Evolutionary conservation across 2,329 filamentous ascomycete genomes (phyloP).

Genomic region (Tolypocladium capitatum): DNA sequence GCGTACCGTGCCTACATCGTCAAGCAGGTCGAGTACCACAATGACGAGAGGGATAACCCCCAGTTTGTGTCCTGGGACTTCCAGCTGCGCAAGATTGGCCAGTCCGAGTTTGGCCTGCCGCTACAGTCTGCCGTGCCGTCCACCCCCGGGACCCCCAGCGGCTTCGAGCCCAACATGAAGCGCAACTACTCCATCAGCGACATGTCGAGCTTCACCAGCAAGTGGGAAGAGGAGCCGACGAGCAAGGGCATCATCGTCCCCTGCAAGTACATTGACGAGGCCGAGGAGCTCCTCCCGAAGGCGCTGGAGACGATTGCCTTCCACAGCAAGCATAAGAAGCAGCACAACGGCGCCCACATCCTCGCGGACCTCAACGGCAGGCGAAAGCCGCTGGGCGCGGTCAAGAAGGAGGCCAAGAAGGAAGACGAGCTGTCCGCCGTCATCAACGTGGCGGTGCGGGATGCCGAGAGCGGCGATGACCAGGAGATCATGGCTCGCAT

Average conservation of each 20-base stretch:
- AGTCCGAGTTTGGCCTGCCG: slow-evolving; percentile 78
- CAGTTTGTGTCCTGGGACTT: slow-evolving; percentile 94
- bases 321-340: slow-evolving; percentile 42
- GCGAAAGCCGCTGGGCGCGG: slow-evolving; percentile 36
- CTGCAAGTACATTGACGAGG: slow-evolving; percentile 86
- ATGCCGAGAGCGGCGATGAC: slow-evolving; percentile 75
- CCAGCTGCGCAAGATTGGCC: slow-evolving; percentile 80
- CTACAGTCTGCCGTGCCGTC: slow-evolving; percentile 70
- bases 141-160: slow-evolving; percentile 63
- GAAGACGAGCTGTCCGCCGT: slow-evolving; percentile 80
- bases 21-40: slow-evolving; percentile 79
- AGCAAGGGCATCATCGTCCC: slow-evolving; percentile 92
- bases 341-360: slow-evolving; percentile 38
- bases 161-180: slow-evolving; percentile 49
- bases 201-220: slow-evolving; percentile 74
- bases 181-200: slow-evolving; percentile 92
- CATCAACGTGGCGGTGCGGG: slow-evolving; percentile 80
- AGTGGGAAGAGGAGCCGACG: slow-evolving; percentile 60
- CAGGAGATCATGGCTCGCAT: slow-evolving; percentile 68
- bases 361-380: slow-evolving; percentile 63
- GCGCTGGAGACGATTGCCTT: slow-evolving; percentile 73
- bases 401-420: slow-evolving; percentile 23
- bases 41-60: slow-evolving; percentile 53
- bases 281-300: slow-evolving; percentile 72
- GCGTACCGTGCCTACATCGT: slow-evolving; percentile 94